Evolutionary conservation across 2,329 filamentous ascomycete species (phyloP).

Genomic region (Parafenestella ontariensis): DNA sequence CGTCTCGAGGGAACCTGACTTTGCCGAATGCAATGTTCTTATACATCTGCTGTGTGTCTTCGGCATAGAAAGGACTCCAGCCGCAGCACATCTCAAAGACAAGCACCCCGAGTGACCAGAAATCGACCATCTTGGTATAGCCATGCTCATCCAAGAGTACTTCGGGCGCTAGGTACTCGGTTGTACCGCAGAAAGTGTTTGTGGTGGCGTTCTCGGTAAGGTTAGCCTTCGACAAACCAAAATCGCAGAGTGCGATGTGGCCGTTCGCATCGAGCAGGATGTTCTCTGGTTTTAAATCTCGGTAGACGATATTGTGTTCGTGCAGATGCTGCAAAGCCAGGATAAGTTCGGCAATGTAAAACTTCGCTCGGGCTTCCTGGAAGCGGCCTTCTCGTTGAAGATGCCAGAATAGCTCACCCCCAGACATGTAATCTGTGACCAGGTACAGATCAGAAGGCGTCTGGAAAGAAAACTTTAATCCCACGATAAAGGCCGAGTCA

Average conservation of each 20-base stretch:
- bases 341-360: slow-evolving; percentile 98
- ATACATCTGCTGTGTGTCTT: slow-evolving; percentile 99
- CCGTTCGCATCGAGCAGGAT: slow-evolving; percentile 96
- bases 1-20: slow-evolving; percentile 93
- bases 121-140: slow-evolving; percentile 99
- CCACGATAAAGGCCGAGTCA: slow-evolving; percentile 96
- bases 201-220: slow-evolving; percentile 96
- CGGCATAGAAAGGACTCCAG: slow-evolving; percentile 98
- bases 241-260: slow-evolving; percentile 97
- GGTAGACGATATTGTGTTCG: slow-evolving; percentile 96
- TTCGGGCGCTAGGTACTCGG: slow-evolving; percentile 70
- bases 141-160: slow-evolving; percentile 2
- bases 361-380: slow-evolving; percentile 92
- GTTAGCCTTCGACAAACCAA: slow-evolving; percentile 96
- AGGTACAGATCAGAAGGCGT: slow-evolving; percentile 95
- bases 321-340: slow-evolving; percentile 94
- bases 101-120: slow-evolving; percentile 96
- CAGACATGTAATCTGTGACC: slow-evolving; percentile 99
- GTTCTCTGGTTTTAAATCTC: slow-evolving; percentile 96
- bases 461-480: slow-evolving; percentile 98
- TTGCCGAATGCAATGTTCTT: slow-evolving; percentile 99
- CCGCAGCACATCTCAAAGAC: slow-evolving; percentile 99
- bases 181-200: slow-evolving; percentile 98
- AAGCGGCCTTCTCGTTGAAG: slow-evolving; percentile 96
- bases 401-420: slow-evolving; percentile 98